Conservation (phyloP, 2,329 filamentous ascomycete genomes). For the Cytospora paraplurivora region DNA sequence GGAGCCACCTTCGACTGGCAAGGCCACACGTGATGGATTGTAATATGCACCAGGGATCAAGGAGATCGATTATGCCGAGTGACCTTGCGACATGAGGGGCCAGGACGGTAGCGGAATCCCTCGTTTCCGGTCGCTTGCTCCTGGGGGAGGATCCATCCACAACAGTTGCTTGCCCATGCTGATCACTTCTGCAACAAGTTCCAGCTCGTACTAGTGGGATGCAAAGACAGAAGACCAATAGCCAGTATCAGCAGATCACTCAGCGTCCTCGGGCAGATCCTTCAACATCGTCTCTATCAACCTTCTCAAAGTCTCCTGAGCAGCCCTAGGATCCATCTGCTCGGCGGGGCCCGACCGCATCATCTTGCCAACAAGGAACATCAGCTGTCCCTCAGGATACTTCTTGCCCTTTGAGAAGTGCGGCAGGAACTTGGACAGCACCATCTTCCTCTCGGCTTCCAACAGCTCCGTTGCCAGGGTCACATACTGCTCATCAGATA, state of each 20-base stretch:
- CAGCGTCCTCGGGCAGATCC: accelerated
- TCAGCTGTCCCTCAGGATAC: slow-evolving; percentile 60
- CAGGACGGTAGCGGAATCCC: no score
- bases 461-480: slow-evolving; percentile 49
- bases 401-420: slow-evolving; percentile 37
- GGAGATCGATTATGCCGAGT: no score
- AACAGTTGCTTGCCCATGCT: background rate
- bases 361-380: slow-evolving; percentile 63
- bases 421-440: slow-evolving; percentile 46
- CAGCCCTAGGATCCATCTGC: slow-evolving; percentile 55
- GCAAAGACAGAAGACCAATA: background rate
- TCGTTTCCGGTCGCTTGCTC: no score
- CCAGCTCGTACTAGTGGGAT: background rate
- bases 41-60: no score
- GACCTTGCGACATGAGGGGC: no score
- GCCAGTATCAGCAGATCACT: background rate
- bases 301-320: slow-evolving; percentile 49
- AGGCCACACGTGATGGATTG: no score
- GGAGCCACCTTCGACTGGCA: no score
- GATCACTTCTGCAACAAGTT: background rate
- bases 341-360: slow-evolving; percentile 56
- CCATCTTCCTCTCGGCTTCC: slow-evolving; percentile 48
- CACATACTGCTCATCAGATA: slow-evolving; percentile 50
- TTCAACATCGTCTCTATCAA: slow-evolving; percentile 34
- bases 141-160: background rate